These are phyloP conservation scores for Gonapodya prolifera DNA, from an alignment of 192 early-diverging fungal species.

Conservation along the genomic window DNA sequence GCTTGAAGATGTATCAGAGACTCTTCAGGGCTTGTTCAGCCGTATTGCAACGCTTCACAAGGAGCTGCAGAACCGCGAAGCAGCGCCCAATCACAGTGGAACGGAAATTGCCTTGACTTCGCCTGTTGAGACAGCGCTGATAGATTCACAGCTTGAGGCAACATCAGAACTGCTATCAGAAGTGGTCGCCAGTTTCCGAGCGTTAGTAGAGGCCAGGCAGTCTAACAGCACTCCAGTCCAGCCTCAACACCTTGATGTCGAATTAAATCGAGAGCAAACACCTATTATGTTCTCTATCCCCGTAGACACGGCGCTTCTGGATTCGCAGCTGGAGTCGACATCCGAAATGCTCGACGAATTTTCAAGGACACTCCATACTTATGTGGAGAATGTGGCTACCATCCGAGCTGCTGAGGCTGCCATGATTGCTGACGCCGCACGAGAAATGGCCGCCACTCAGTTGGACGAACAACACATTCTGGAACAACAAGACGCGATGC, in stretches of 20 bases:
- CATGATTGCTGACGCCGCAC: background rate
- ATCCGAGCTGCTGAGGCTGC: background rate
- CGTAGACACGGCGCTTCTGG: background rate
- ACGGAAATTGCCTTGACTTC: background rate
- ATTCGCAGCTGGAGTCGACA: background rate
- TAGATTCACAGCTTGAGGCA: background rate
- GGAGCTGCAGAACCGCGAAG: background rate
- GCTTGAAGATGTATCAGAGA: background rate
- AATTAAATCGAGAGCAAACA: background rate
- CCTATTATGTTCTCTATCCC: background rate
- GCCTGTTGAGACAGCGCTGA: background rate
- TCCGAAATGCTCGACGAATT: background rate
- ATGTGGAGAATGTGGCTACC: background rate
- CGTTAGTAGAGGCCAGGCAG: background rate
- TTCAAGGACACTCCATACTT: background rate
- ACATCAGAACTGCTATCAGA: background rate
- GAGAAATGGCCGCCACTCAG: background rate
- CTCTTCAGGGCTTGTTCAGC: background rate
- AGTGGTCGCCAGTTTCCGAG: background rate
- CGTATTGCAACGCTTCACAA: background rate
- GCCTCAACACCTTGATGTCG: background rate
- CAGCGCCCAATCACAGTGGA: background rate
- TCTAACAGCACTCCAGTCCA: background rate
- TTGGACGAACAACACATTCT: background rate
- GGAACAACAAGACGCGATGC: background rate